Percentiles rank a stretch among this genome's conserved stretches.
Conservation (phyloP, 2,329 filamentous ascomycete genomes). For the Colletotrichum sp. region DNA sequence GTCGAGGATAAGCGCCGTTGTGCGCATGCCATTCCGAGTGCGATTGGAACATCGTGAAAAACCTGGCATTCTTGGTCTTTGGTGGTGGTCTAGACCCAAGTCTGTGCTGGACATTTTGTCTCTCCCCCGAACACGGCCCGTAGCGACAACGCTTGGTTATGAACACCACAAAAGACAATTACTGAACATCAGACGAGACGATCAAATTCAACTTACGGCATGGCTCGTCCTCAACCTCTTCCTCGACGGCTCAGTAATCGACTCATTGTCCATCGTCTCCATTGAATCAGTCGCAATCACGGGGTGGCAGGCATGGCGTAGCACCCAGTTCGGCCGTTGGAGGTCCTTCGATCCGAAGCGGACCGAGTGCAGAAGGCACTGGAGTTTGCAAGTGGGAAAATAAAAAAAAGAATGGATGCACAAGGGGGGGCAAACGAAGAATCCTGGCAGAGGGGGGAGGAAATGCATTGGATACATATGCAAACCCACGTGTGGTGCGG, state of each 20-base stretch:
- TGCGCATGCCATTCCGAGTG: background rate
- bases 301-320: conserved; percentile 5
- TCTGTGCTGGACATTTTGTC: background rate
- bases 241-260: conserved; percentile 34
- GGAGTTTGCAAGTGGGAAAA: background rate
- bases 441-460: conserved; percentile 8
- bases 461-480: conserved; percentile 12
- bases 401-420: conserved; percentile 11
- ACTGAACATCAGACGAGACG: background rate
- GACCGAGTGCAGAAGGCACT: conserved; percentile 27
- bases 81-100: background rate
- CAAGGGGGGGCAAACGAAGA: conserved; percentile 6
- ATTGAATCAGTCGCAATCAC: background rate
- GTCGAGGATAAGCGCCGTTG: background rate
- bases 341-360: conserved; percentile 33
- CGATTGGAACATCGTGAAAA: background rate
- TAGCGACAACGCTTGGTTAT: background rate
- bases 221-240: conserved; percentile 48
- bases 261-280: conserved; percentile 29
- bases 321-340: conserved; percentile 1
- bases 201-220: conserved; percentile 30
- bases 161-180: background rate
- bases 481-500: conserved; percentile 14
- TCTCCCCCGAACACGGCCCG: background rate
- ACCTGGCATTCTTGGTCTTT: background rate